Evolutionary conservation across 225 moss, liverwort and hornwort genomes (phyloP).

Genomic region (Sphagnum tenellum): DNA sequence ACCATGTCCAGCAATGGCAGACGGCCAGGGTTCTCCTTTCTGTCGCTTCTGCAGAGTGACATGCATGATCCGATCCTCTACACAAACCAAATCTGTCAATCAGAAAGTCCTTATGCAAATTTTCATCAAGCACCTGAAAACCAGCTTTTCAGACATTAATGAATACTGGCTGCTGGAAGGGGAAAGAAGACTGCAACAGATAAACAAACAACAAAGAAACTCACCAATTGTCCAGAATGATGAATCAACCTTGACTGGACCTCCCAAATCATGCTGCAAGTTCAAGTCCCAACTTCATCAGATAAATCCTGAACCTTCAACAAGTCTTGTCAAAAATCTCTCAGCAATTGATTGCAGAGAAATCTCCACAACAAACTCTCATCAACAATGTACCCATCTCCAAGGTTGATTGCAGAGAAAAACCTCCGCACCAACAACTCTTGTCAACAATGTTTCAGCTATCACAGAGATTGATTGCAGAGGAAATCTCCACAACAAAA

Average conservation of each 20-base stretch:
- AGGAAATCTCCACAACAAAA: too few relatives aligned
- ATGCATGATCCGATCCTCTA: constrained; percentile 42
- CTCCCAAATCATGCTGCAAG: constrained; percentile 60
- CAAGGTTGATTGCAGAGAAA: too few relatives aligned
- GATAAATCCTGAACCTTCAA: too few relatives aligned
- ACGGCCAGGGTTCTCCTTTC: constrained; percentile 72
- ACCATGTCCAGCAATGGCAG: constrained; percentile 79
- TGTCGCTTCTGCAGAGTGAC: constrained; percentile 70
- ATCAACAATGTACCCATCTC: neutral
- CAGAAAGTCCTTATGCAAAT: neutral
- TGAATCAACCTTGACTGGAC: constrained; percentile 52
- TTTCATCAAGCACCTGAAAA: neutral
- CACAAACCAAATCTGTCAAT: constrained; percentile 1
- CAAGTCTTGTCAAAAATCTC: neutral
- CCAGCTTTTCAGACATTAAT: neutral
- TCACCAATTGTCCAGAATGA: constrained; percentile 69
- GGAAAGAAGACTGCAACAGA: neutral
- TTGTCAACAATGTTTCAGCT: too few relatives aligned
- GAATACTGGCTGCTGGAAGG: neutral
- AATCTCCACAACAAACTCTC: neutral
- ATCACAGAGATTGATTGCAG: too few relatives aligned
- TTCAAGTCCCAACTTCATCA: neutral
- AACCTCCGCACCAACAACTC: too few relatives aligned
- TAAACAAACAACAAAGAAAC: constrained; percentile 4
- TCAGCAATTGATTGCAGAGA: neutral